Evolutionary conservation across 1,139 yeast species (phyloP), one percentile per base, ranked within the genome.

Genomic region (Magnusiomyces clavatus): DNA sequence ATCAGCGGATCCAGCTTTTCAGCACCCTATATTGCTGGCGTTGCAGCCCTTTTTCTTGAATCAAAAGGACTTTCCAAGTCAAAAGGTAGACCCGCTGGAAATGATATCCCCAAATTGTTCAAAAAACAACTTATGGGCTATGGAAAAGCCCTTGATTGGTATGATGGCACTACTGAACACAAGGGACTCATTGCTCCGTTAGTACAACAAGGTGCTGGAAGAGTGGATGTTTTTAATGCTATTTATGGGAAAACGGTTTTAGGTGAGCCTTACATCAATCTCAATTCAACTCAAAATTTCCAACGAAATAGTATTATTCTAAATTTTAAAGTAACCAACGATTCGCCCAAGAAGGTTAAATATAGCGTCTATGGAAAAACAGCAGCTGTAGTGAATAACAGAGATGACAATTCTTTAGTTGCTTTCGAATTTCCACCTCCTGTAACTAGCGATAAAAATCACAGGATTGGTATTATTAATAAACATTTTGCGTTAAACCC

Each of bases 221-320:
- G 71, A 12, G 64, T 69, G 50, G 61, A 68, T 54, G 72, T 70
- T 17, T 67, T 66, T 41, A 68, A 67, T 24, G 60, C 69, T 59
- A 62, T 69, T 56, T 66, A 68, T 57, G 64, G 69, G 54, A 67
- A 71, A 2, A 41, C 47, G 3, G 16, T 59, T 6, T 16, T 53
- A 3, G 55, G 58, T 10, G 47, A 43, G 11, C 54, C 59, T 10
- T 51, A 48, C 46, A 46, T 60, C 13, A 51, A 51, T 37, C 42
- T 58, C 31, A 60, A 60, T 44, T 62, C 60, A 36, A 58, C 62
- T 16, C 52, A 58, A 12, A 48, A 44, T 16, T 58, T 61, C 6
- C 46, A 13, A 16, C 29, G 54, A 24, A 51, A 60, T 38, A 50
- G 50, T 24, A 37, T 34, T 19, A 47, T 49, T 5, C 58, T 53